Percentiles rank a stretch among this genome's conserved stretches.
phyloP scores from a whole-genome alignment of 805 yeast species.

The Priceomyces fermenticarens region DNA sequence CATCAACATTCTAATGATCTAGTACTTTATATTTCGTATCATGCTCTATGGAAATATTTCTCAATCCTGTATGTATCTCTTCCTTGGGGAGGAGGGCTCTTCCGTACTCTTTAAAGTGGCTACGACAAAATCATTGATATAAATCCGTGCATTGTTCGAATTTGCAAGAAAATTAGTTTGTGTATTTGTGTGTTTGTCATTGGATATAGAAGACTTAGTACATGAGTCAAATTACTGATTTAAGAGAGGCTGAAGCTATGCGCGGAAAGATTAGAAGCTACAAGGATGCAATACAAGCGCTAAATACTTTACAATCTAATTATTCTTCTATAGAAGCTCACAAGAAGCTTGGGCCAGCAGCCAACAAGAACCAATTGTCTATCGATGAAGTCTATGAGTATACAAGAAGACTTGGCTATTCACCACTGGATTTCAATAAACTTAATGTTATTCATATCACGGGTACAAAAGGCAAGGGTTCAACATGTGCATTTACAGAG shows the following conservation, averaged over 20 bases:
- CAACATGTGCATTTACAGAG: constrained; percentile 92
- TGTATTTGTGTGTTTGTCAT: too few relatives aligned
- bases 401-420: constrained; percentile 37
- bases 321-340: constrained; percentile 85
- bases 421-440: constrained; percentile 62
- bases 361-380: constrained; percentile 58
- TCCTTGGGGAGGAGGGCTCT: too few relatives aligned
- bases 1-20: too few relatives aligned
- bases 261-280: constrained; percentile 19
- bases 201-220: too few relatives aligned
- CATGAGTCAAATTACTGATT: constrained; percentile 3
- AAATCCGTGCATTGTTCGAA: too few relatives aligned
- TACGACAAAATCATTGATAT: too few relatives aligned
- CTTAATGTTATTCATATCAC: constrained; percentile 88
- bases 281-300: constrained; percentile 77
- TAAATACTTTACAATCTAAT: constrained; percentile 88
- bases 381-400: constrained; percentile 73
- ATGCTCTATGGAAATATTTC: too few relatives aligned
- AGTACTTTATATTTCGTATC: too few relatives aligned
- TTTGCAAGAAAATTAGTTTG: too few relatives aligned
- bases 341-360: constrained; percentile 60
- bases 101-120: too few relatives aligned
- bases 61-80: too few relatives aligned
- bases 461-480: constrained; percentile 98
- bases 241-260: constrained; percentile 3